These are phyloP conservation scores for Rosa multiflora DNA, from an alignment of 306 rosid genomes.

Conservation along the genomic window DNA sequence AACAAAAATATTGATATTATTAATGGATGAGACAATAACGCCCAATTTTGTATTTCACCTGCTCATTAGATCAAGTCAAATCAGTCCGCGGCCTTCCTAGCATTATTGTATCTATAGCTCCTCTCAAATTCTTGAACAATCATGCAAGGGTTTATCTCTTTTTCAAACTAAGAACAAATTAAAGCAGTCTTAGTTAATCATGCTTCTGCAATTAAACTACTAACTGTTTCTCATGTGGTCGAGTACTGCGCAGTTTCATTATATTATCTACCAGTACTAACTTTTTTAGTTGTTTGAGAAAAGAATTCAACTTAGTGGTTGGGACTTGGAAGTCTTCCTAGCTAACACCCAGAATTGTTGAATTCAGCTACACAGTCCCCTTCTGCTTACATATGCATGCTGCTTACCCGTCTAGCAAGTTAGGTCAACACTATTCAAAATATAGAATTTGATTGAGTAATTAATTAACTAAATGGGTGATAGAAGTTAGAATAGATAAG, in stretches of 20 bases:
- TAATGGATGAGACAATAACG: not conserved
- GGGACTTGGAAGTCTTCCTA: not conserved
- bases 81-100: no score
- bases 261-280: no score
- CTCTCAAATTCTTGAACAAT: not conserved
- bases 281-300: not conserved
- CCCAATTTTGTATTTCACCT: no score
- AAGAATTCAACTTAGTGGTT: not conserved
- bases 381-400: not conserved
- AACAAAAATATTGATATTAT: not conserved
- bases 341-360: not conserved
- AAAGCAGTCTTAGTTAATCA: not conserved
- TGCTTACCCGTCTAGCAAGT: slow-evolving; percentile 1
- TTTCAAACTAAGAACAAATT: not conserved
- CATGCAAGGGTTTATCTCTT: not conserved
- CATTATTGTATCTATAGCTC: not conserved
- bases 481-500: not conserved
- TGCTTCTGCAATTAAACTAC: not conserved
- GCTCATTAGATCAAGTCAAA: no score
- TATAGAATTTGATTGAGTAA: not conserved
- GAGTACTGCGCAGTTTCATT: not conserved
- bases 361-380: not conserved
- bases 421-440: not conserved
- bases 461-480: not conserved
- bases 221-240: not conserved